A percentile compares a stretch with the other conserved stretches of the same genome.
These are phyloP conservation scores for Myrica gale DNA, from an alignment of 306 rosid genomes.

Conservation along the genomic window DNA sequence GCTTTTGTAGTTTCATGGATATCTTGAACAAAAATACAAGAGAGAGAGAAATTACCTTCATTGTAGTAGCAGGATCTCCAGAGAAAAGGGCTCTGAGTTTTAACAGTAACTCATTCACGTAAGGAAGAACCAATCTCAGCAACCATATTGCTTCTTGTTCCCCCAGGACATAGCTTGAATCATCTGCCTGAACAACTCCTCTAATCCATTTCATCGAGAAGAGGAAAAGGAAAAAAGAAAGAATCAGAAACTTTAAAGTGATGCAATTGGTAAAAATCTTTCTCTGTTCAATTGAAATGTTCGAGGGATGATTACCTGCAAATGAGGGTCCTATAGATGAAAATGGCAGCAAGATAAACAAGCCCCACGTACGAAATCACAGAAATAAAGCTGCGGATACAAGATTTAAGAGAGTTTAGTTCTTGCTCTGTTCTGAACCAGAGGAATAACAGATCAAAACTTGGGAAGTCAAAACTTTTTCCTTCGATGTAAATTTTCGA, in stretches of 20 bases:
- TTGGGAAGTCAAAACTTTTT: not conserved
- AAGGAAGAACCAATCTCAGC: constrained; percentile 65
- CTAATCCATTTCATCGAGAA: constrained; percentile 30
- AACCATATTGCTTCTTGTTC: constrained; percentile 88
- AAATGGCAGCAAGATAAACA: constrained; percentile 68
- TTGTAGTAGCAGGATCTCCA: constrained; percentile 88
- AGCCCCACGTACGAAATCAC: constrained; percentile 73
- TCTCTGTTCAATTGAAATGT: not conserved
- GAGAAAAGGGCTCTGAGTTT: constrained; percentile 78
- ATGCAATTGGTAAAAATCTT: not conserved
- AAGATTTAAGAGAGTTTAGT: constrained; percentile 24
- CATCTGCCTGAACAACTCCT: constrained; percentile 49
- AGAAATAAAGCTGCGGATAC: constrained; percentile 64
- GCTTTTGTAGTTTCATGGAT: not conserved
- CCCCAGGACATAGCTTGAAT: constrained; percentile 52
- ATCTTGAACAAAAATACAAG: not conserved
- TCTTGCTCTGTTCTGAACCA: constrained; percentile 14
- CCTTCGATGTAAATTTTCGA: constrained; percentile 15
- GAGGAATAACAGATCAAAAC: not conserved
- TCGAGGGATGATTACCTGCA: constrained; percentile 49
- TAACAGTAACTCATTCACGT: constrained; percentile 62
- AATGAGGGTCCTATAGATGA: constrained; percentile 70
- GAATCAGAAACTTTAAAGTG: constrained; percentile 6
- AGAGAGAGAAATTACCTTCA: constrained; percentile 52
- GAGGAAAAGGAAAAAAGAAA: constrained; percentile 8